phyloP scores from a whole-genome alignment of 73 alveolate genomes.

The Paramecium sexaurelia region DNA sequence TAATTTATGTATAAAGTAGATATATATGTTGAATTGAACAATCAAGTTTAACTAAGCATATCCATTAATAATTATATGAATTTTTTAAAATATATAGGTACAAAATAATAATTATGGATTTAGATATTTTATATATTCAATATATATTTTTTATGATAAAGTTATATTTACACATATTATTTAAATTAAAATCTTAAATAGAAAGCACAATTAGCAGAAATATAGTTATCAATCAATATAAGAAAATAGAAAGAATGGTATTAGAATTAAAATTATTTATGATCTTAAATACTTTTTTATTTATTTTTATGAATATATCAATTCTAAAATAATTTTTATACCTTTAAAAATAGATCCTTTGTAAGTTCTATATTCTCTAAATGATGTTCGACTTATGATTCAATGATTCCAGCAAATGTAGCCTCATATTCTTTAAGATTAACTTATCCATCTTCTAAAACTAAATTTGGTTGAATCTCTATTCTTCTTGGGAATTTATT shows the following conservation, averaged over 20 bases:
- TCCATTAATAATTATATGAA: neutral
- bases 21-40: neutral
- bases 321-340: neutral
- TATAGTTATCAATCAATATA: no score
- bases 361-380: constrained; percentile 13
- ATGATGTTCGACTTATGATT: constrained; percentile 1
- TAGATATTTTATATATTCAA: neutral
- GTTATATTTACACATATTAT: neutral
- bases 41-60: neutral
- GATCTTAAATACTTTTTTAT: no score
- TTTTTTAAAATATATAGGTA: neutral
- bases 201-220: no score
- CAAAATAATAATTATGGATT: neutral
- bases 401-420: constrained; percentile 8
- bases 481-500: constrained; percentile 66
- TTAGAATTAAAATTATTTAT: no score
- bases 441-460: constrained; percentile 2
- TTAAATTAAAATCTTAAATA: neutral
- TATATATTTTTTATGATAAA: neutral
- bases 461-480: constrained; percentile 43
- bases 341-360: neutral
- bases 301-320: neutral
- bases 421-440: neutral
- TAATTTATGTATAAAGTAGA: neutral
- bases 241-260: no score